Base-by-base conservation (phyloP, 2,329 filamentous ascomycete species). In the Plenodomus tracheiphilus region DNA sequence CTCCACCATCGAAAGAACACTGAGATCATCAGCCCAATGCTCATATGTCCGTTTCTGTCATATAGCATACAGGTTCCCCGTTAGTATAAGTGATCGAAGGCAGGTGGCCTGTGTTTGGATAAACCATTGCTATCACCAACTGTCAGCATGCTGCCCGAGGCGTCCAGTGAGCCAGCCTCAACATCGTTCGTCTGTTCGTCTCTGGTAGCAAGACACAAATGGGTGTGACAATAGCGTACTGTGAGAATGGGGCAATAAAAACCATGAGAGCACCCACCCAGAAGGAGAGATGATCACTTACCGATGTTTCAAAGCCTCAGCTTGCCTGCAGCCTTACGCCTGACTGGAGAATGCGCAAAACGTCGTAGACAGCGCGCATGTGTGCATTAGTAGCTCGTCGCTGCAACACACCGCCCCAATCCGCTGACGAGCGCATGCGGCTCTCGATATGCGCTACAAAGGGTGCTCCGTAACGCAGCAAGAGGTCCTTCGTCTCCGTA, bases 351-450 rank as follows among this genome's bases (percentile, higher is more conserved):
- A 54, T 55, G 40, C 25, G 55, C 55, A 56, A 41, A 51, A 45
- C 45, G 41, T 59, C 47, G 42, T 58, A 56, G 28, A 41, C 45
- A 51, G 62, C 54, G 65, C 61, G 56, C 55, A 52, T 53, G 53
- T 58, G 37, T 60, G 64, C 65, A 70, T 67, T 69, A 70, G 66
- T 71, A 70, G 63, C 63, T 51, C 53, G 41, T 54, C 47, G 38
- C 45, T 39, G 53, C 57, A 50, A 53, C 58, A 62, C 62, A 68
- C 67, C 58, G 66, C 66, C 61, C 58, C 57, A 53, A 51, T 32
- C 44, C 50, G 64, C 65, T 64, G 60, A 64, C 56, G 52, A 56
- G 46, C 56, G 51, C 39, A 49, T 44, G 53, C 15, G 34, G 47
- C 42, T 46, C 43, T 38, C 44, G 42, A 45, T 50, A 39, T 45